Evolutionary conservation across 1,284 basidiomycete genomes (phyloP).

Genomic region (Trametes versicolor): DNA sequence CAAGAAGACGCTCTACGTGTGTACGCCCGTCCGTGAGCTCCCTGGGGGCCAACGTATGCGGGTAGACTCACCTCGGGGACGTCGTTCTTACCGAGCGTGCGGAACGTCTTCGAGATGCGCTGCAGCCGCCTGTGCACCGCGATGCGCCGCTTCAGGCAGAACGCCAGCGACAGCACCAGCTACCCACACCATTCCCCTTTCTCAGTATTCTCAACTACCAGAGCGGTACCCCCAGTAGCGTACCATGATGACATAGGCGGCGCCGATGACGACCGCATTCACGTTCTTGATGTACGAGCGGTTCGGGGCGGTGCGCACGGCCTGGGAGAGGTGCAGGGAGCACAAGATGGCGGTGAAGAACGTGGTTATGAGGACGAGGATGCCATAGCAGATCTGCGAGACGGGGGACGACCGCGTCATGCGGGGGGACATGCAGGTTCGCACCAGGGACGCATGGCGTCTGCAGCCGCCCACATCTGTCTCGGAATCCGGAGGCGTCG

Average conservation of each 20-base stretch:
- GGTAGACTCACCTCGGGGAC: conserved; percentile 70
- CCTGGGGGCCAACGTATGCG: not conserved
- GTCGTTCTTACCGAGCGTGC: conserved; percentile 68
- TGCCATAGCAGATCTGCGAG: conserved; percentile 52
- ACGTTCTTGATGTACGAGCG: conserved; percentile 65
- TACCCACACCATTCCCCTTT: conserved; percentile 39
- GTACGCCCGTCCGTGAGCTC: conserved; percentile 1
- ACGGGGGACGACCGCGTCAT: conserved; percentile 42
- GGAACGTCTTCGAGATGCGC: conserved; percentile 77
- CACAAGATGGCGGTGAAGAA: conserved; percentile 70
- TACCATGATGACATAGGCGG: conserved; percentile 73
- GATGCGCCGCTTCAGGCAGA: conserved; percentile 74
- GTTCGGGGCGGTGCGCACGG: conserved; percentile 66
- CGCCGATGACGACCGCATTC: conserved; percentile 71
- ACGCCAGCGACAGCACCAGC: conserved; percentile 63
- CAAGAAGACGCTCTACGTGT: conserved; percentile 68
- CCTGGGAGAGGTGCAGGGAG: conserved; percentile 71
- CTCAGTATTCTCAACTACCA: not conserved
- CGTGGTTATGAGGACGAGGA: conserved; percentile 62
- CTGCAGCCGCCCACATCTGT: not conserved
- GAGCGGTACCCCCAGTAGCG: conserved; percentile 37
- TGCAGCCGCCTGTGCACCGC: conserved; percentile 69
- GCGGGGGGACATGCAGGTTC: conserved; percentile 41
- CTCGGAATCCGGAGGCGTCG: no score
- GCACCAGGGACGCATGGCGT: conserved; percentile 12